phyloP scores from a whole-genome alignment of 352 stramenopile species.

The Plasmopara halstedii region DNA sequence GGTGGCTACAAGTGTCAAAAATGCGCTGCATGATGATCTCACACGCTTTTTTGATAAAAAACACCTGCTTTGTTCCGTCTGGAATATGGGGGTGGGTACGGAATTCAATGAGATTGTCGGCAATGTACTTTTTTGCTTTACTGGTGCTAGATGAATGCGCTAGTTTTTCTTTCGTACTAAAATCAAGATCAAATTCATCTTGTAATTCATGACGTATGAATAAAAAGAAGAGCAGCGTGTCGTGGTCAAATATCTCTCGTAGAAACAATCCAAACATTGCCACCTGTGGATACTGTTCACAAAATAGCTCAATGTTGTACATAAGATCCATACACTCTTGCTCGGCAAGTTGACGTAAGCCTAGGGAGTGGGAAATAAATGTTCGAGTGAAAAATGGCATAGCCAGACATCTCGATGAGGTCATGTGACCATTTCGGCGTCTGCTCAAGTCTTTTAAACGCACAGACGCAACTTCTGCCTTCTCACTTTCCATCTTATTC shows the following conservation, averaged over 20 bases:
- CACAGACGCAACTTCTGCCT: too few species aligned
- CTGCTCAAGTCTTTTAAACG: too few species aligned
- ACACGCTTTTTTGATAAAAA: constrained; percentile 32
- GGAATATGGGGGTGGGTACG: constrained; percentile 40
- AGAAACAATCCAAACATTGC: constrained; percentile 56
- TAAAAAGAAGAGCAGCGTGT: constrained; percentile 59
- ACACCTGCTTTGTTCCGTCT: constrained; percentile 50
- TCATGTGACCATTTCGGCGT: background rate
- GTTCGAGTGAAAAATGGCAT: constrained; percentile 55
- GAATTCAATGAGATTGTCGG: constrained; percentile 20
- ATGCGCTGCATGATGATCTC: constrained; percentile 36
- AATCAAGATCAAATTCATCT: constrained; percentile 40
- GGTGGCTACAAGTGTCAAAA: constrained; percentile 20
- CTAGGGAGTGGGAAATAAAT: constrained; percentile 44
- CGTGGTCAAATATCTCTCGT: constrained; percentile 58
- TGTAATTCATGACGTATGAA: constrained; percentile 39
- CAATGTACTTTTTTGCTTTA: constrained; percentile 37
- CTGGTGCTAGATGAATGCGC: constrained; percentile 32
- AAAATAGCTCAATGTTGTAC: constrained; percentile 45
- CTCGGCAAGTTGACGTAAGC: constrained; percentile 44
- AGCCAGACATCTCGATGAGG: constrained; percentile 16
- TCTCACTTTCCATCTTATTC: constrained; percentile 2
- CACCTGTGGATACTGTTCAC: constrained; percentile 40
- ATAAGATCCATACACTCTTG: constrained; percentile 72
- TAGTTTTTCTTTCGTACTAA: constrained; percentile 55